Conservation (phyloP, 176 grass and related monocot species). For the Urochloa ruziziensis region DNA sequence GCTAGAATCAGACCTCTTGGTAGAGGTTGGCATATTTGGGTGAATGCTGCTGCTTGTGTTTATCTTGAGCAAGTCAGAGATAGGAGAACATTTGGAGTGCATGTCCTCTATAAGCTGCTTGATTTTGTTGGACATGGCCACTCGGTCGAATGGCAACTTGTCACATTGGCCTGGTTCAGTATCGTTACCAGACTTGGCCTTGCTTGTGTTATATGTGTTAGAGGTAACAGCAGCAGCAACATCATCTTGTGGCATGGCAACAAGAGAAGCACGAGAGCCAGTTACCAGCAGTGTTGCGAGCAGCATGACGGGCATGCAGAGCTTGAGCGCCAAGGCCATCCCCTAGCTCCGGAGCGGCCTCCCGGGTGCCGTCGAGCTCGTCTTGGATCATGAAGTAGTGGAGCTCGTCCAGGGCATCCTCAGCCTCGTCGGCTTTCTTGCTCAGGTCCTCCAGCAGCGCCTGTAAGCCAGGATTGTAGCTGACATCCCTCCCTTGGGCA, state of each 20-base stretch:
- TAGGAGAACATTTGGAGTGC: background rate
- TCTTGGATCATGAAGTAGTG: slow-evolving; percentile 36
- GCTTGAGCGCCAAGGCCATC: background rate
- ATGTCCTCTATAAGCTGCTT: background rate
- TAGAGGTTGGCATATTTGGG: fast-evolving
- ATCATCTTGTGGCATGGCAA: slow-evolving; percentile 1
- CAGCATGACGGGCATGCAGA: background rate
- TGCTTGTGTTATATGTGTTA: background rate
- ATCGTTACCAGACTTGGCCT: no score
- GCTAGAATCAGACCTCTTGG: fast-evolving
- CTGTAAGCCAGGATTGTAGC: background rate
- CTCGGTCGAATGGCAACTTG: background rate
- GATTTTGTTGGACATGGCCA: slow-evolving; percentile 20
- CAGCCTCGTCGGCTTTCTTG: background rate
- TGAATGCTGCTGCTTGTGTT: no score
- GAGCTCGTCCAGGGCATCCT: slow-evolving; percentile 26
- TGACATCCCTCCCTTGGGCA: background rate
- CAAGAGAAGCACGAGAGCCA: slow-evolving; percentile 14
- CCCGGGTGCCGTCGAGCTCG: background rate
- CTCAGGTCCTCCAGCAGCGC: background rate
- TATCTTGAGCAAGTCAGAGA: background rate
- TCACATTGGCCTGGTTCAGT: background rate
- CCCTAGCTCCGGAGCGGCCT: background rate
- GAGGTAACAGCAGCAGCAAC: background rate
- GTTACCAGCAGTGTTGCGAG: background rate